Base-by-base conservation (phyloP, 345 rosid genomes). In the Chamaenerion angustifolium region DNA sequence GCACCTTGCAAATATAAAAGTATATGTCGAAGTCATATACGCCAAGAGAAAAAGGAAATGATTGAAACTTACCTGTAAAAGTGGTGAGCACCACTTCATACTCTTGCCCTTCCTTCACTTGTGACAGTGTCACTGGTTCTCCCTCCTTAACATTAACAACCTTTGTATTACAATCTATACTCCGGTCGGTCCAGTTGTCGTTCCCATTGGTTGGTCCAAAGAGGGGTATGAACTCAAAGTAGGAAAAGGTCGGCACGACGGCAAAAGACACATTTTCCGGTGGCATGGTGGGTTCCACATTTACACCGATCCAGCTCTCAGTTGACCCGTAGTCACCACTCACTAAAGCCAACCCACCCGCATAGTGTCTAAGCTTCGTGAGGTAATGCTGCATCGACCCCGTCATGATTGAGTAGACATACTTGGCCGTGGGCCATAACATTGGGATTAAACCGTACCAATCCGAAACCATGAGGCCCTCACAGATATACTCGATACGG, bases 231-330 rank as follows among this genome's bases (percentile, higher is more conserved):
- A 90, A 86, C 80, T 90, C 98, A 40, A 81, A 90, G 73, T 90
- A 90, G 41, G 88, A 70, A 59, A 81, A 90, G 16, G 95, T 79
- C 8, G 98, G 98, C 31, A 90, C 53, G 8, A 81, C 92, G 0
- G 94, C 83, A 61, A 83, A 90, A 62, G 80, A 75, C 27, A 81
- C 98, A 8, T 70, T 60, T 58, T 86, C 94, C 9, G 95, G 87
- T 0, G 80, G 78, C 61, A 69, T 65, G 52, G 46, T 61, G 16
- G 95, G 94, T 67, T 81, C 94, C 59, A 86, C 68, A 55, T 90
- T 90, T 46, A 76, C 95, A 25, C 98, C 98, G 5, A 90, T 90
- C 95, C 98, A 90, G 51, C 98, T 78, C 76, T 90, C 98, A 0
- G 94, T 85, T 2, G 98, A 79, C 5, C 98, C 98, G 42, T 90